A percentile compares a stretch with the other conserved stretches of the same genome.
Evolutionary conservation across 495 filamentous ascomycete species (phyloP).

Genomic region (Lophium mytilinum): DNA sequence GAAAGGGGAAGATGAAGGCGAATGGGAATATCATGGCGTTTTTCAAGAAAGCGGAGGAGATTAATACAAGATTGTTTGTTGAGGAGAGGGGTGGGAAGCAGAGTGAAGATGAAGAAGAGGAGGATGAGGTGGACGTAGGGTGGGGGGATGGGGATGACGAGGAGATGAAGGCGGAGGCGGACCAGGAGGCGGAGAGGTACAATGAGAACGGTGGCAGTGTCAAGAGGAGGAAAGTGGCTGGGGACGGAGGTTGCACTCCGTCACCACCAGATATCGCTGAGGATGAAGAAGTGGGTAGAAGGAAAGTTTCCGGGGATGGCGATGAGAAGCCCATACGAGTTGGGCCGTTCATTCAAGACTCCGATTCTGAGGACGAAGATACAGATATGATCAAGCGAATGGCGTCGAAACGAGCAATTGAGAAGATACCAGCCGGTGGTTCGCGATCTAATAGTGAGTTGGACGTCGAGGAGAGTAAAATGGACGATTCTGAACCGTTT

Average conservation of each 20-base stretch:
- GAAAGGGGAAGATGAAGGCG: slow-evolving; percentile 36
- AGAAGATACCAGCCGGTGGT: too few relatives aligned
- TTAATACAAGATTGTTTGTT: slow-evolving; percentile 33
- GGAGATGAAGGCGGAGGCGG: slow-evolving; percentile 5
- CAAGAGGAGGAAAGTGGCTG: slow-evolving; percentile 40
- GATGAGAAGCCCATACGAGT: slow-evolving; percentile 21
- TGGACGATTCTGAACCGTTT: slow-evolving; percentile 2
- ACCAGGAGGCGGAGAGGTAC: slow-evolving; percentile 38
- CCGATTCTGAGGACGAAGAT: slow-evolving; percentile 56
- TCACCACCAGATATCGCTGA: slow-evolving; percentile 15
- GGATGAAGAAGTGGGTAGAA: slow-evolving; percentile 32
- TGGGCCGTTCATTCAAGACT: slow-evolving; percentile 58
- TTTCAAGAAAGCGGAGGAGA: slow-evolving; percentile 64
- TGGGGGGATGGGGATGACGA: slow-evolving; percentile 7
- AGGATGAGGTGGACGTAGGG: slow-evolving; percentile 39
- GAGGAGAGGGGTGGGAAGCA: slow-evolving; percentile 26
- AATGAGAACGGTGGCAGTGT: slow-evolving; percentile 42
- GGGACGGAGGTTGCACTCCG: slow-evolving; percentile 16
- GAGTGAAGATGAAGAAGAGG: slow-evolving; percentile 19
- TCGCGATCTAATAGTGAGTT: slow-evolving; percentile 2
- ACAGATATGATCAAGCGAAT: slow-evolving; percentile 7
- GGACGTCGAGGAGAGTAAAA: not conserved
- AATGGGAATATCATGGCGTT: slow-evolving; percentile 75
- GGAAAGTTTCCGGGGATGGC: slow-evolving; percentile 24
- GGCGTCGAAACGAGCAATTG: too few relatives aligned